A percentile compares a stretch with the other conserved stretches of the same genome.
Evolutionary conservation across 2,329 filamentous ascomycete species (phyloP).

Genomic region (Cryphonectria japonica): DNA sequence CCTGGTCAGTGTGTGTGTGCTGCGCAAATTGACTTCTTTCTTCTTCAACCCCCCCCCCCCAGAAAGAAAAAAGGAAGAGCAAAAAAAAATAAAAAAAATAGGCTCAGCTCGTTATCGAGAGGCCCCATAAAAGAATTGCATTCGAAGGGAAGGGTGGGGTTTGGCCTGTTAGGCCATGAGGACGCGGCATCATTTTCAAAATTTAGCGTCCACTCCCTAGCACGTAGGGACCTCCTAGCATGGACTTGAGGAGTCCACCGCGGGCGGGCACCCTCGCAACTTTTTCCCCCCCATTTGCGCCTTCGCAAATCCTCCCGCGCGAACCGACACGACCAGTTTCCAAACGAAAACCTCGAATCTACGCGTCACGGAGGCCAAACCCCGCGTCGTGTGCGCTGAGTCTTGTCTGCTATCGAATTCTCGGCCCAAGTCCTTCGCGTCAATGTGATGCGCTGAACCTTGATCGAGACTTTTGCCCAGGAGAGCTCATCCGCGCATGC

Average conservation of each 20-base stretch:
- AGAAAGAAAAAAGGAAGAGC: no score
- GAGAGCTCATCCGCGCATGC: neutral
- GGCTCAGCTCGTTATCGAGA: neutral
- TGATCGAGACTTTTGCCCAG: neutral
- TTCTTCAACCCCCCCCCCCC: no score
- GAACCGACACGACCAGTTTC: neutral
- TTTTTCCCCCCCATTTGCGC: neutral
- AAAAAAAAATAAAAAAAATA: no score
- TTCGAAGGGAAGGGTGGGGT: neutral
- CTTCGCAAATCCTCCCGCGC: conserved; percentile 1
- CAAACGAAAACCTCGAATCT: neutral
- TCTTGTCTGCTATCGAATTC: neutral
- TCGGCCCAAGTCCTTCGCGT: neutral
- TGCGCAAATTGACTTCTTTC: no score
- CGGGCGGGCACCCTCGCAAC: conserved; percentile 17
- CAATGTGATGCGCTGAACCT: neutral
- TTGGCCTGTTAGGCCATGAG: neutral
- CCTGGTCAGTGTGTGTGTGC: no score
- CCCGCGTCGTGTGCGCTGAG: neutral
- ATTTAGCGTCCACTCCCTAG: neutral
- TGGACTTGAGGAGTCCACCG: neutral
- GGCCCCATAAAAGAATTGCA: neutral
- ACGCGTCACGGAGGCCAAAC: neutral
- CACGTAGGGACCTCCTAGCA: neutral
- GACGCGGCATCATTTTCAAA: neutral